Percentiles rank a stretch among this genome's conserved stretches.
These are phyloP conservation scores for Tritrichomonas musculus DNA, from an alignment of 208 protist genomes.

Conservation along the genomic window DNA sequence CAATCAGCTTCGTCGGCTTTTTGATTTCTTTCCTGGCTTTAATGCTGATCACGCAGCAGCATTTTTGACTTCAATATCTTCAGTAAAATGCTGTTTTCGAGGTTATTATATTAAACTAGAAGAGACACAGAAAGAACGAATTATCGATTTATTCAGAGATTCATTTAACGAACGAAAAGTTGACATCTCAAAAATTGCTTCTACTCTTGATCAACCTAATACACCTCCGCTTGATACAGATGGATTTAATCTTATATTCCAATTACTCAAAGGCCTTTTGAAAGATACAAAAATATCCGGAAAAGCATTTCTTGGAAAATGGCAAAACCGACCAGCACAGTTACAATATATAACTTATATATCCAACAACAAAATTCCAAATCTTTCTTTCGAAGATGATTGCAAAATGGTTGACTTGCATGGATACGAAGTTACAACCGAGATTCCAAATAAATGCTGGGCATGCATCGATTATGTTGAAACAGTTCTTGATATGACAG, in stretches of 20 bases:
- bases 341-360: neutral
- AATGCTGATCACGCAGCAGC: neutral
- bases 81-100: neutral
- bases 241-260: neutral
- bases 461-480: slow-evolving; percentile 10
- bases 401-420: neutral
- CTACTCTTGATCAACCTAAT: neutral
- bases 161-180: neutral
- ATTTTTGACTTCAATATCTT: slow-evolving; percentile 2
- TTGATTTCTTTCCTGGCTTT: neutral
- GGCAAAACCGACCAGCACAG: neutral
- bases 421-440: neutral
- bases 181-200: neutral
- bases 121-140: neutral
- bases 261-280: no score
- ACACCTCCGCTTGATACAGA: neutral
- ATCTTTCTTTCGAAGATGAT: neutral
- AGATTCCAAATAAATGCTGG: neutral
- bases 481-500: neutral
- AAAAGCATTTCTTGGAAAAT: neutral
- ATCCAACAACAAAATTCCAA: neutral
- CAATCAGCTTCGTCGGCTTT: neutral
- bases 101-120: neutral
- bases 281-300: neutral
- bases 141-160: neutral